Evolutionary conservation across 176 grass and related monocot genomes (phyloP).

Genomic region (Musa acuminata): DNA sequence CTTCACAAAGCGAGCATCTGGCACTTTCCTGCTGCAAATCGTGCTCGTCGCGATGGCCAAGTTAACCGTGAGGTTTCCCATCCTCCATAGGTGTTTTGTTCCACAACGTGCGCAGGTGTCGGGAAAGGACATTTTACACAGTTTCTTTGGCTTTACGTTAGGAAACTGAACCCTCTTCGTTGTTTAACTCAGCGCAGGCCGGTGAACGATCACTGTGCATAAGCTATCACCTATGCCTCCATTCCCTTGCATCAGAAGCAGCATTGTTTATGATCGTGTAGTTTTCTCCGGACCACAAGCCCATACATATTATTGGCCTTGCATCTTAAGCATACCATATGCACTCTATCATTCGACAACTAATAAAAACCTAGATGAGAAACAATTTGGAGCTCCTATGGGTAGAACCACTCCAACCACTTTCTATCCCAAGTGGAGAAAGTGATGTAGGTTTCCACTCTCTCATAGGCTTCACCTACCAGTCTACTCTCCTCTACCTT

Average conservation of each 20-base stretch:
- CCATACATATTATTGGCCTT: neutral
- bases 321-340: neutral
- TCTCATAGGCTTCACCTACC: neutral
- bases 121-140: neutral
- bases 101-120: neutral
- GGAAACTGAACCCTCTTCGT: neutral
- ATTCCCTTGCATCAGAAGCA: neutral
- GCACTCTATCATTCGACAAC: neutral
- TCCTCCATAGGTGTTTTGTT: neutral
- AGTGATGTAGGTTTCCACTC: neutral
- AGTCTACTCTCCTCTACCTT: neutral
- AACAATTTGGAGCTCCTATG: neutral
- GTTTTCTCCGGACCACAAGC: neutral
- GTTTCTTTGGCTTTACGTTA: neutral
- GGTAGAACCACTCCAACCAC: neutral
- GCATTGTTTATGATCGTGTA: neutral
- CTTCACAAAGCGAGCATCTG: neutral
- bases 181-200: neutral
- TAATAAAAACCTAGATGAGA: neutral
- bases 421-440: neutral
- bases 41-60: neutral
- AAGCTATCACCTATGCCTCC: neutral
- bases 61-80: neutral
- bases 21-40: neutral
- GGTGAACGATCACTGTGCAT: neutral